Evolutionary conservation across 2,329 filamentous ascomycete genomes (phyloP).

Genomic region (Aureobasidium lini): DNA sequence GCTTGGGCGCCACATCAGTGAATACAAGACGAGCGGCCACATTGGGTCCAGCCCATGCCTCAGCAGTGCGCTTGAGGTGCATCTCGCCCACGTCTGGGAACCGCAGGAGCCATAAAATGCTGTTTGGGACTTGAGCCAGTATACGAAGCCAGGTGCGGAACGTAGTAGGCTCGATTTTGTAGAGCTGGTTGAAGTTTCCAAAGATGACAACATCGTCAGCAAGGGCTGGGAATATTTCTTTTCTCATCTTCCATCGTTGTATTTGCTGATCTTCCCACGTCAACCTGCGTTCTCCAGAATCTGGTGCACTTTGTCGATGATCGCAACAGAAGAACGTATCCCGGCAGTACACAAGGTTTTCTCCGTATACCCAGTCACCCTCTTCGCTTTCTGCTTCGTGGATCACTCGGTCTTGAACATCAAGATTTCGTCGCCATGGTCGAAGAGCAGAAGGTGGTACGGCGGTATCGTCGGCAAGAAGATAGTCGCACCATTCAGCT

Average conservation of each 20-base stretch:
- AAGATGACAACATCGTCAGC: conserved; percentile 81
- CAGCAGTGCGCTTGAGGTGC: conserved; percentile 73
- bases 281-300: conserved; percentile 57
- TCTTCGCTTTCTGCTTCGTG: conserved; percentile 54
- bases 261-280: conserved; percentile 79
- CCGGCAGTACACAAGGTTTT: conserved; percentile 90
- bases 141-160: conserved; percentile 96
- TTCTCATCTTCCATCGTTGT: conserved; percentile 85
- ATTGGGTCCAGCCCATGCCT: conserved; percentile 73
- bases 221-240: conserved; percentile 78
- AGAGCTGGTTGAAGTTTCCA: conserved; percentile 97
- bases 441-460: conserved; percentile 76
- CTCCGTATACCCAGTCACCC: conserved; percentile 82
- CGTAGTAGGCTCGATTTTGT: conserved; percentile 98
- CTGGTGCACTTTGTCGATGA: conserved; percentile 80
- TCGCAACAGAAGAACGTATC: conserved; percentile 99
- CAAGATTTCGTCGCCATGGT: conserved; percentile 67
- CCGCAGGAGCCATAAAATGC: conserved; percentile 89
- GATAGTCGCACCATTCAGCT: conserved; percentile 97
- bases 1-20: conserved; percentile 93
- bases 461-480: conserved; percentile 81
- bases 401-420: conserved; percentile 58
- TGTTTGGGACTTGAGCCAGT: conserved; percentile 73
- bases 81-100: conserved; percentile 90
- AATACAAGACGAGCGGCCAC: conserved; percentile 86